Evolutionary conservation across 108 stramenopile species (phyloP).

Genomic region (Fragilaria crotonensis): DNA sequence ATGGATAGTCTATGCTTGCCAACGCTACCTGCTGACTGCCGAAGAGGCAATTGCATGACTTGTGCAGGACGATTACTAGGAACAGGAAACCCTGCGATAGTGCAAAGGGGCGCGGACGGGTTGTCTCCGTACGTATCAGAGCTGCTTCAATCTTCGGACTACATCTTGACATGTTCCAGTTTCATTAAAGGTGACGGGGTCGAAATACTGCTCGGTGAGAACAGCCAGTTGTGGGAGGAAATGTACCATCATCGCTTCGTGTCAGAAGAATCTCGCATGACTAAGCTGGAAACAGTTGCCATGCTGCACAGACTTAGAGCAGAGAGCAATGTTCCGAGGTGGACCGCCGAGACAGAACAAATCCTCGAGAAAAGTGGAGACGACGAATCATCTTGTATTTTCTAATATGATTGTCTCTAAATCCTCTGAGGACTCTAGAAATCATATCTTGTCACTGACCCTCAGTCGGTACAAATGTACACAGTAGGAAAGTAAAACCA

Average conservation of each 20-base stretch:
- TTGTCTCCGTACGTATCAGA: slow-evolving; percentile 43
- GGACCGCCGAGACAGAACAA: slow-evolving; percentile 22
- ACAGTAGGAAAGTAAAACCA: no score
- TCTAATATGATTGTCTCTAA: no score
- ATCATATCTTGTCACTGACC: no score
- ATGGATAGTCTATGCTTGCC: slow-evolving; percentile 31
- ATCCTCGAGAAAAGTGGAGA: no score
- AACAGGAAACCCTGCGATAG: slow-evolving; percentile 3
- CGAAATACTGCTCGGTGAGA: slow-evolving; percentile 43
- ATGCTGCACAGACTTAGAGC: slow-evolving; percentile 17
- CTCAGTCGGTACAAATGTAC: no score
- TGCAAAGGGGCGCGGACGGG: slow-evolving; percentile 33
- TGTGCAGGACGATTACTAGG: slow-evolving; percentile 19
- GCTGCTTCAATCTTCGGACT: slow-evolving; percentile 28
- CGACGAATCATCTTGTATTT: no score
- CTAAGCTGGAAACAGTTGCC: slow-evolving; percentile 39
- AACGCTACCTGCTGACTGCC: slow-evolving; percentile 55
- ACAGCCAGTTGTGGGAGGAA: slow-evolving; percentile 42
- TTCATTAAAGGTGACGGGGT: slow-evolving; percentile 47
- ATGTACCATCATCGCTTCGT: slow-evolving; percentile 37
- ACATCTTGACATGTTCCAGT: slow-evolving; percentile 54
- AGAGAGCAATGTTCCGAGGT: slow-evolving; percentile 24
- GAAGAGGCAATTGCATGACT: slow-evolving; percentile 70
- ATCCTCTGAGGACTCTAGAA: no score
- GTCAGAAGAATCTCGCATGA: slow-evolving; percentile 13